Evolutionary conservation across 116 monocot genomes (phyloP), one percentile per base, ranked within the genome.

Genomic region (Trichopus zeylanicus): DNA sequence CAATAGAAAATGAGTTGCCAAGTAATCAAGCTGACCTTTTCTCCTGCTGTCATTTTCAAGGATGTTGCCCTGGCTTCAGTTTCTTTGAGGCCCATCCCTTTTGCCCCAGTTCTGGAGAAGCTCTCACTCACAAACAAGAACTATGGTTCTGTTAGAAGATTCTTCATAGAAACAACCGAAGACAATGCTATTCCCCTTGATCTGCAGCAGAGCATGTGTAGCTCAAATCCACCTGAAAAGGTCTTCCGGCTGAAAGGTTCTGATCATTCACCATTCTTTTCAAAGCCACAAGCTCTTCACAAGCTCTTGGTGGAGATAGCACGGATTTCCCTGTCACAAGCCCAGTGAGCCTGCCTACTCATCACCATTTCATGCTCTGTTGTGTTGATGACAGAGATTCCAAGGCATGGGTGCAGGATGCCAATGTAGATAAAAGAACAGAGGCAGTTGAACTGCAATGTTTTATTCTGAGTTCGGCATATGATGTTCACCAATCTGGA

Each of bases 201-300:
- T 25, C 19, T 82, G 10, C 93, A 93, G 49, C 82, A 85, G 62
- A 80, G 65, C 49, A 82, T 93, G 77, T 80, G 82, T 26, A 55
- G 59, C 7, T 57, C 70, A 16, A 70, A 75, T 51, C 85, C 77
- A 1, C 80, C 89, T 0, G 89, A 85, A 68, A 76, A 74, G 52
- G 75, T 80, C 11, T 73, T 88, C 59, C 71, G 78, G 28, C 20
- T 93, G 10, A 93, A 93, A 63, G 87, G 88, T 26, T 73, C 93
- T 1, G 93, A 93, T 65, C 93, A 93, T 51, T 82, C 85, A 0
- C 93, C 93, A 25, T 93, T 93, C 82, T 93, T 93, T 31, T 93
- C 93, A 2, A 93, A 88, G 56, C 93, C 93, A 0, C 89, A 93
- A 59, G 85, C 85, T 70, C 70, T 93, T n/a, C 85, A 93, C 67